phyloP scores from a whole-genome alignment of 1,139 yeast genomes.

The Diutina ranongensis region DNA sequence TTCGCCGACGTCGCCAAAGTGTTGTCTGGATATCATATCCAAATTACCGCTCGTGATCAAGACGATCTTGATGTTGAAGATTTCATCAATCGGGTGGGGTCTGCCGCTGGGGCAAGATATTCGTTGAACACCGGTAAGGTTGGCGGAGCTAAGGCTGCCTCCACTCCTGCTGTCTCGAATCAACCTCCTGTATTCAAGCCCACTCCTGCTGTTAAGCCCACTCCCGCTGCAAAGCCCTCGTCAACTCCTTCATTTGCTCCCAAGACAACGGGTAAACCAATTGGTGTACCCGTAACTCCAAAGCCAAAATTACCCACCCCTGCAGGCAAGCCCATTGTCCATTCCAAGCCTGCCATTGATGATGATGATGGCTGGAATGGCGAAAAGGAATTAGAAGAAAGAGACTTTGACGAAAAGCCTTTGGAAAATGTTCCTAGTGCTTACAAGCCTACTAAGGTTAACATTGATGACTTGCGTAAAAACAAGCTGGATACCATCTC shows the following conservation, averaged over 20 bases:
- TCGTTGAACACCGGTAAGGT: conserved; percentile 38
- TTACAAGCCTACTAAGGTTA: conserved; percentile 53
- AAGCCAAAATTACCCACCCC: conserved; percentile 17
- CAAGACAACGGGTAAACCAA: conserved; percentile 30
- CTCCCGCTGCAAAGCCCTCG: background rate
- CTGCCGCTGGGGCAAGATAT: conserved; percentile 95
- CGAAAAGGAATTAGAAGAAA: conserved; percentile 53
- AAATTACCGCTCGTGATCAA: conserved; percentile 88
- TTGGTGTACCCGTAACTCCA: conserved; percentile 10
- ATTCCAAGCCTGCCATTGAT: conserved; percentile 15
- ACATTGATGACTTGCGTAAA: conserved; percentile 31
- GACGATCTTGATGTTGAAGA: conserved; percentile 81
- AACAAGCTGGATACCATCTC: conserved; percentile 38
- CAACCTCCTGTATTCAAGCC: background rate
- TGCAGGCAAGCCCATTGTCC: conserved; percentile 12
- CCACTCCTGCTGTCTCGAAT: background rate
- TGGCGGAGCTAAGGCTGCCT: conserved; percentile 7
- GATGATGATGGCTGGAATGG: conserved; percentile 56
- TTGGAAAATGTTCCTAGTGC: conserved; percentile 50
- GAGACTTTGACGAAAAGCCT: conserved; percentile 57
- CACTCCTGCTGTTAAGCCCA: background rate
- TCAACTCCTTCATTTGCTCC: conserved; percentile 16
- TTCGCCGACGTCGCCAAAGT: conserved; percentile 63
- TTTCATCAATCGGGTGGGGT: conserved; percentile 63
- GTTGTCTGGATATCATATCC: conserved; percentile 82